Evolutionary conservation across 2,329 filamentous ascomycete species (phyloP).

Genomic region (Fusarium verticillioides): DNA sequence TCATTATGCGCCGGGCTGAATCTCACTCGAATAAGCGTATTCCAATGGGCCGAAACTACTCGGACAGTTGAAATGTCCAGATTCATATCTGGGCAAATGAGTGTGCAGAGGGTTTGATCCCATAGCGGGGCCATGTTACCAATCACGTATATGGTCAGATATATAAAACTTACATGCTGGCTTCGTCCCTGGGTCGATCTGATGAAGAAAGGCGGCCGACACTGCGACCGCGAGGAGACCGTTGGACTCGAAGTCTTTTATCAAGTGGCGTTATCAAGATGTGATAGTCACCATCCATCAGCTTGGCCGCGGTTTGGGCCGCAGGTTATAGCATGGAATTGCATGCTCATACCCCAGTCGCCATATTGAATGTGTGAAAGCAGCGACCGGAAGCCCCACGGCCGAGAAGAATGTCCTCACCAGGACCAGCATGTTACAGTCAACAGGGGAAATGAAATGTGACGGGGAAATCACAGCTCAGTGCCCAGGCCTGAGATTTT

Average conservation of each 20-base stretch:
- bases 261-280: conserved; percentile 36
- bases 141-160: background rate
- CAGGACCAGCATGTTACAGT: conserved; percentile 22
- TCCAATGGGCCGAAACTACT: background rate
- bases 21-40: background rate
- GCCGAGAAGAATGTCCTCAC: conserved; percentile 25
- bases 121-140: background rate
- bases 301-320: conserved; percentile 42
- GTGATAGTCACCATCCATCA: conserved; percentile 33
- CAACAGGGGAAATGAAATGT: conserved; percentile 27
- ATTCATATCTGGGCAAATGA: background rate
- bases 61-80: background rate
- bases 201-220: conserved; percentile 16
- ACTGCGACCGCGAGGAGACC: conserved; percentile 11
- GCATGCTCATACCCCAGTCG: conserved; percentile 21
- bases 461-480: conserved; percentile 17
- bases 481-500: background rate
- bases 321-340: conserved; percentile 34
- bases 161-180: conserved; percentile 11
- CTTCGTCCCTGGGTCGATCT: conserved; percentile 13
- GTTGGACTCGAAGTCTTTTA: conserved; percentile 20
- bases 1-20: background rate
- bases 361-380: conserved; percentile 25
- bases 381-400: conserved; percentile 28
- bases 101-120: background rate